These are phyloP conservation scores for barrel medic (Medicago truncatula) DNA, from an alignment of 306 rosid genomes.

Conservation along the genomic window MtrunA17r5.0-ANR NC_053042.1:38113001-38113500, in stretches of 20 bases:
- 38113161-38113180: too few species aligned
- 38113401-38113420: conserved; percentile 17
- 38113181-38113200: too few species aligned
- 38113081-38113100: neutral
- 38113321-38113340: too few species aligned
- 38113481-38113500: conserved; percentile 25
- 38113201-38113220: too few species aligned
- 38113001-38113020: neutral
- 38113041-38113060: too few species aligned
- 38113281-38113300: conserved; percentile 22
- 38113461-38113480: conserved; percentile 25
- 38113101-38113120: neutral
- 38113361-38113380: neutral
- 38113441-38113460: neutral
- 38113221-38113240: too few species aligned
- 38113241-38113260: too few species aligned
- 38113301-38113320: conserved; percentile 1
- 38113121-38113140: too few species aligned
- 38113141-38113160: too few species aligned
- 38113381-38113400: neutral
- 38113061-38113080: neutral
- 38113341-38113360: too few species aligned
- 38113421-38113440: neutral
- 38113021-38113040: neutral
- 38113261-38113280: neutral